Percentiles rank a stretch among this genome's conserved stretches.
Conservation (phyloP, 331 rosid genomes). For the Rhamnella rubrinervis region DNA sequence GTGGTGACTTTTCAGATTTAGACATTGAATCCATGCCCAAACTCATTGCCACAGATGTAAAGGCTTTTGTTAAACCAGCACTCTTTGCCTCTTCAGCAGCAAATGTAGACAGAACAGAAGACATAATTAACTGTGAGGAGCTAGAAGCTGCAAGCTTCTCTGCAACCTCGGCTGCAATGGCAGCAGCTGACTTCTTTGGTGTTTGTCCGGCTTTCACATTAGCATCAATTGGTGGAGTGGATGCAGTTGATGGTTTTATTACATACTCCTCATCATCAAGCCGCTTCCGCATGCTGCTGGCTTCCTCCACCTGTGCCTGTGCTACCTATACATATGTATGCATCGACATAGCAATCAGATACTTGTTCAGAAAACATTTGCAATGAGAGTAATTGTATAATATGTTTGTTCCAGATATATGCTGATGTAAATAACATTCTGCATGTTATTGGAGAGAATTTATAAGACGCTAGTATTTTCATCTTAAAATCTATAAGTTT, state of each 20-base stretch:
- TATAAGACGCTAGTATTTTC: too few species aligned
- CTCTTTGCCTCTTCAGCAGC: constrained; percentile 90
- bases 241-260: constrained; percentile 42
- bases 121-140: constrained; percentile 86
- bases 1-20: constrained; percentile 31
- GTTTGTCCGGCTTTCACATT: constrained; percentile 43
- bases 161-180: constrained; percentile 90
- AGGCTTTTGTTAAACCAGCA: constrained; percentile 46
- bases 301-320: constrained; percentile 86
- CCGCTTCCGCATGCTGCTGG: constrained; percentile 63
- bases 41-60: constrained; percentile 25
- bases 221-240: constrained; percentile 32
- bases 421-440: neutral
- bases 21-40: constrained; percentile 19
- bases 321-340: constrained; percentile 55
- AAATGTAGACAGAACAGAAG: constrained; percentile 83
- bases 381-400: neutral
- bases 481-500: too few species aligned
- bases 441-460: too few species aligned
- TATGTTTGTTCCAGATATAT: neutral
- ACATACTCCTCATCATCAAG: constrained; percentile 62
- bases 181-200: constrained; percentile 72
- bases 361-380: neutral
- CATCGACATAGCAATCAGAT: neutral
- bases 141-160: constrained; percentile 96